A percentile compares a stretch with the other conserved stretches of the same genome.
phyloP scores from a whole-genome alignment of 352 stramenopile species.

The Albugo laibachii region DNA sequence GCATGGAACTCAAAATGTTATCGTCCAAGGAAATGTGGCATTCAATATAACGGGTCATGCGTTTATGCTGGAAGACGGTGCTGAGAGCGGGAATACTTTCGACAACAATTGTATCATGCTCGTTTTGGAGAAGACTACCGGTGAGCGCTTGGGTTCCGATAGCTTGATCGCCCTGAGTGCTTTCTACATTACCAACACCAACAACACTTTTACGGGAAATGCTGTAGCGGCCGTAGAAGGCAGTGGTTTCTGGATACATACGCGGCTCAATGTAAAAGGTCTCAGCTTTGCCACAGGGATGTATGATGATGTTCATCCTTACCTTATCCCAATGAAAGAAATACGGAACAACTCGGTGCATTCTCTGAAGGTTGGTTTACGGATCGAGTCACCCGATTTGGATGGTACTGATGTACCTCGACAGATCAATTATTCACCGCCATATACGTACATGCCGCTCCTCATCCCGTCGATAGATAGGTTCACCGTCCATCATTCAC shows the following conservation, averaged over 20 bases:
- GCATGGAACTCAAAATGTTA: constrained; percentile 24
- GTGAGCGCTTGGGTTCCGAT: constrained; percentile 12
- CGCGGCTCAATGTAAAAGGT: constrained; percentile 12
- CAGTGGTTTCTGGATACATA: constrained; percentile 28
- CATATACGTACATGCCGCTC: constrained; percentile 14
- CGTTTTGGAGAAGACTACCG: constrained; percentile 13
- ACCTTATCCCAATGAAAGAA: constrained; percentile 9
- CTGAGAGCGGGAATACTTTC: constrained; percentile 31
- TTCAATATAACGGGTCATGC: constrained; percentile 27
- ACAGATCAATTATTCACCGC: constrained; percentile 12
- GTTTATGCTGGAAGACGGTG: constrained; percentile 38
- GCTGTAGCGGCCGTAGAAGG: constrained; percentile 18
- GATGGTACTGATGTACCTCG: constrained; percentile 5
- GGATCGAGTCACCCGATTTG: constrained; percentile 15
- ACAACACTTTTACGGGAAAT: constrained; percentile 29
- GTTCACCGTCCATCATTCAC: constrained; percentile 16
- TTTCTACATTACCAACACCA: constrained; percentile 27
- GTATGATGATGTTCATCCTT: constrained; percentile 13
- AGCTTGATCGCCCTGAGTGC: constrained; percentile 8
- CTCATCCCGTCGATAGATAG: constrained; percentile 11
- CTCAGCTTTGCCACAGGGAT: constrained; percentile 10
- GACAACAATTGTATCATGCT: constrained; percentile 23
- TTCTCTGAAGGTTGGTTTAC: constrained; percentile 11
- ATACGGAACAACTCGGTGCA: constrained; percentile 14
- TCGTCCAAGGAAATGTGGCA: constrained; percentile 19